A percentile compares a stretch with the other conserved stretches of the same genome.
phyloP scores from a whole-genome alignment of 139 green algal species.

The Chlamydomonas applanata region DNA sequence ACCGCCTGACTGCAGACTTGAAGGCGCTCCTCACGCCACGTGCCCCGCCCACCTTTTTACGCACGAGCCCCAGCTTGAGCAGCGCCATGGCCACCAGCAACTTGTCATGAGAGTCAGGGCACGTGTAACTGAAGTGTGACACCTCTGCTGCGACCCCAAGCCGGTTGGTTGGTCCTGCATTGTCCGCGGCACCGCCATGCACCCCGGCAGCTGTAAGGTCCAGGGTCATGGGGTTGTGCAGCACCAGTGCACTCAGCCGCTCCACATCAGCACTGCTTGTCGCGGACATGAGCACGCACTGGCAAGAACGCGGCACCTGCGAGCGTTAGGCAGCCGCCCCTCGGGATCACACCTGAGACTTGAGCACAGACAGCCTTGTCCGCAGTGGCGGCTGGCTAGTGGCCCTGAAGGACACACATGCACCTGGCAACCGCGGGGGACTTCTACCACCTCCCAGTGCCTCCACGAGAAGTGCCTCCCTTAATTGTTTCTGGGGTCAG shows the following conservation, averaged over 20 bases:
- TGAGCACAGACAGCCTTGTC: too few species aligned
- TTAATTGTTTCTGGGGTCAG: too few species aligned
- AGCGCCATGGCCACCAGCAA: constrained; percentile 76
- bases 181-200: neutral
- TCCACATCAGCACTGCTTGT: constrained; percentile 82
- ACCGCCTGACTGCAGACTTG: too few species aligned
- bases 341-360: too few species aligned
- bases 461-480: too few species aligned
- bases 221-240: constrained; percentile 87
- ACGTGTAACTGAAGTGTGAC: constrained; percentile 49
- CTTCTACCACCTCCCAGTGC: too few species aligned
- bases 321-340: too few species aligned
- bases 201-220: constrained; percentile 55
- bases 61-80: constrained; percentile 76
- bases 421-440: too few species aligned
- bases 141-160: constrained; percentile 44
- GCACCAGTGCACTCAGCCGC: constrained; percentile 76
- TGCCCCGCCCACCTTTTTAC: constrained; percentile 59
- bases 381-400: too few species aligned
- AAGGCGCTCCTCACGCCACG: too few species aligned
- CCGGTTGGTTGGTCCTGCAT: neutral
- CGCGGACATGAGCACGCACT: constrained; percentile 92
- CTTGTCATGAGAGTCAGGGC: constrained; percentile 44
- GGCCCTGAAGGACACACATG: too few species aligned
- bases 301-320: constrained; percentile 73